Evolutionary conservation across 805 yeast genomes (phyloP), one percentile per base, ranked within the genome.

Genomic region (Grigorovia yakushimaensis): DNA sequence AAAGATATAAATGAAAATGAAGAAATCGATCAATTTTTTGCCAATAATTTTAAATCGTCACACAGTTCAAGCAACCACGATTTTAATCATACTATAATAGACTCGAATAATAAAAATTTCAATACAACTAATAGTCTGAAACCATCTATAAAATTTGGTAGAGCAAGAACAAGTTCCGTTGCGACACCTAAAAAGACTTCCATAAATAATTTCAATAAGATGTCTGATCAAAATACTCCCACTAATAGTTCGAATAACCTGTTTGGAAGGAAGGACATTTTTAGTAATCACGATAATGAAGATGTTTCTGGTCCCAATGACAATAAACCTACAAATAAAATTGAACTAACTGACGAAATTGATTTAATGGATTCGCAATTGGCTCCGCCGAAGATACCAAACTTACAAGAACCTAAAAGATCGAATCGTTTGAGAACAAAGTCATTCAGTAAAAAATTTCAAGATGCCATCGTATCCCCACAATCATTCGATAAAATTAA

Each of bases 401-500:
- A 35, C 15, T 35, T 39, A 17, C 22, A 46, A 17, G 62, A 58
- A 44, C 68, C 66, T 5, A 62, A 56, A 45, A 56, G 68, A 42
- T 64, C 68, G 4, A 52, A 41, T 20, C 59, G 68, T 36, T 46
- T 65, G 55, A 59, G 82, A 57, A 66, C 72, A 47, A 71, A 72
- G 50, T 71, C 80, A 2, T 70, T 74, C 48, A 79, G 96, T 11
- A 84, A 84, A 47, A 85, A 81, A 58, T 74, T 81, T 36, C 73
- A 79, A 47, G 83, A 81, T 51, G 88, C 83, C 9, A 88, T 84
- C 58, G 99, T 94, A 19, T 77, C 82, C 5, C 94, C 95, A 2
- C 77, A 78, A 41, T 84, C 93, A 23, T 93, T 93, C 63, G 96
- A 89, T 54, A 91, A 88, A 62, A 78, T 93, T 46, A 79, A 86